These are phyloP conservation scores for Zymoseptoria pseudotritici DNA, from an alignment of 2,329 filamentous ascomycete genomes.

Conservation along the genomic window DNA sequence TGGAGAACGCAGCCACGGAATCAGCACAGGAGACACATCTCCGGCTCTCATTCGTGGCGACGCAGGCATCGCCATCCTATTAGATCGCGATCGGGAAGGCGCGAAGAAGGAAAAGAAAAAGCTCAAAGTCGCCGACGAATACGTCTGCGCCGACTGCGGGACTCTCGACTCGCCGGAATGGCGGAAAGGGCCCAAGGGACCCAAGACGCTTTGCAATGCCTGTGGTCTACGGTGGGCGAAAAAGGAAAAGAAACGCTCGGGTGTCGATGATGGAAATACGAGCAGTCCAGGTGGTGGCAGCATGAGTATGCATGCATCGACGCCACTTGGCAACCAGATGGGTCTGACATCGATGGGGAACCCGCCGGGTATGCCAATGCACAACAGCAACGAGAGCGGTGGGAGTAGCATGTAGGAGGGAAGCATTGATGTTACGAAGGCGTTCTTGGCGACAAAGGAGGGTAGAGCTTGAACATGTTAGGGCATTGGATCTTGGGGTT, in stretches of 20 bases:
- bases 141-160: constrained; percentile 92
- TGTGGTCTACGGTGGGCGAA: constrained; percentile 54
- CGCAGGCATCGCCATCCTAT: constrained; percentile 73
- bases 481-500: not conserved
- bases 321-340: constrained; percentile 10
- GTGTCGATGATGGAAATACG: constrained; percentile 19
- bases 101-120: constrained; percentile 86
- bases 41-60: constrained; percentile 78
- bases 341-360: constrained; percentile 12
- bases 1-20: constrained; percentile 78
- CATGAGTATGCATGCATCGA: constrained; percentile 6
- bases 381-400: constrained; percentile 14
- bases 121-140: constrained; percentile 72
- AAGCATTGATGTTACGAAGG: not conserved
- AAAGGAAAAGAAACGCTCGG: constrained; percentile 33
- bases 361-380: constrained; percentile 18
- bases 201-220: constrained; percentile 92
- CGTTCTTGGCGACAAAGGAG: not conserved
- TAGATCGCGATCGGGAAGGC: constrained; percentile 73
- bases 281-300: constrained; percentile 13
- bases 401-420: constrained; percentile 6
- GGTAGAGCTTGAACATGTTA: not conserved
- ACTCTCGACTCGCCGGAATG: constrained; percentile 92
- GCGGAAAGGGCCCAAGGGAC: constrained; percentile 86
- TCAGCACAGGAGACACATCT: constrained; percentile 77